Evolutionary conservation across 2,329 filamentous ascomycete species (phyloP), one percentile per base, ranked within the genome.

Genomic region (Pseudogymnoascus sp.): DNA sequence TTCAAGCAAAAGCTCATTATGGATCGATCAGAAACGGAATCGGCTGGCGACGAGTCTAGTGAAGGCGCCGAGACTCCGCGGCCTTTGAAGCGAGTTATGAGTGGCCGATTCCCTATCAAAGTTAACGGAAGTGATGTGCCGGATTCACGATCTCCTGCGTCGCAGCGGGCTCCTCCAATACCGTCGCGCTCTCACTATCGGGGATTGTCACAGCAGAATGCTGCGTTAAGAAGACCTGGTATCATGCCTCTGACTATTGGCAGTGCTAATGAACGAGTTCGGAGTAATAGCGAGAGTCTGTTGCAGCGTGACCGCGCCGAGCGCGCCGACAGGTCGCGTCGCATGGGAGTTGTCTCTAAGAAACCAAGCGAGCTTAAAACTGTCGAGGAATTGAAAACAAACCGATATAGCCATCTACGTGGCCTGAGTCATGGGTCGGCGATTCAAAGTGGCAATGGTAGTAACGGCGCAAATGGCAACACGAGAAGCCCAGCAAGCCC

Each of bases 21-120:
- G 36, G 81, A 79, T 60, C 78, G 79, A 33, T 77, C 78, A 28
- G 82, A 85, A 63, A 74, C 76, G 4, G 84, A 86, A 62, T 80
- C 79, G 28, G 79, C 79, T 1, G 80, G 79, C 7, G 84, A 87
- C 63, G 84, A 86, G 66, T 81, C 76, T 9, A 89, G 87, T 65
- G 92, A 96, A 69, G 86, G 84, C 39, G 84, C 86, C 16, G 92
- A 96, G 71, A 92, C 89, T 0, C 92, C 90, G 7, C 87, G 90
- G 61, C 83, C 81, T 1, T 73, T 84, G 64, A 86, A 83, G 70
- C 81, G 85, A 62, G 82, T 81, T 37, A 79, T 83, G 58, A 87
- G 85, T 67, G 85, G 85, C 20, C 80, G 85, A 12, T 88, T 88
- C 66, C 85, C 85, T 1, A 83, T 88, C 68, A 87, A 86, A 68